phyloP scores from a whole-genome alignment of 1,284 basidiomycete species.

The Lentinus polychrous region DNA sequence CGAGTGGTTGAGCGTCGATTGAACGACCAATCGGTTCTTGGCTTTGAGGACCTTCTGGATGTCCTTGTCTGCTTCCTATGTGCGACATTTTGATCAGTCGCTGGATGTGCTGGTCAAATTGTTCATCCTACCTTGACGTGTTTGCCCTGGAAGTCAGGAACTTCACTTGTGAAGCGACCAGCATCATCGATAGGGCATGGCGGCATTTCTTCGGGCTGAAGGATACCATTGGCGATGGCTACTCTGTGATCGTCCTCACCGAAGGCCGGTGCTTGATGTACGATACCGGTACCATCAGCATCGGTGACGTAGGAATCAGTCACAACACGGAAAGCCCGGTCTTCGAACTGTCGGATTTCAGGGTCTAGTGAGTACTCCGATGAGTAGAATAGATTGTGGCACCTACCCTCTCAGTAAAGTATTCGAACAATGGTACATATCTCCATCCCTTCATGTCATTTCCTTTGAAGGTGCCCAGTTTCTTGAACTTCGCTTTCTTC shows the following conservation, averaged over 20 bases:
- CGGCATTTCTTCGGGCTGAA: constrained; percentile 84
- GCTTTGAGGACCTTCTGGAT: constrained; percentile 92
- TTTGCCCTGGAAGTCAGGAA: constrained; percentile 86
- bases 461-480: constrained; percentile 82
- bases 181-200: constrained; percentile 94
- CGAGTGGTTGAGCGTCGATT: constrained; percentile 82
- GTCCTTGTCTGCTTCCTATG: constrained; percentile 84
- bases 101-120: no score
- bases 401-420: constrained; percentile 86
- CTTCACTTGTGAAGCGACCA: constrained; percentile 84
- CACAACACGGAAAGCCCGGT: constrained; percentile 87
- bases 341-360: constrained; percentile 61
- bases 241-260: constrained; percentile 99
- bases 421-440: constrained; percentile 95
- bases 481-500: constrained; percentile 96
- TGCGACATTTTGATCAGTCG: no score
- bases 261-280: constrained; percentile 97
- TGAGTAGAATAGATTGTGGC: background rate
- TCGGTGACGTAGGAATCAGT: constrained; percentile 93
- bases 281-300: constrained; percentile 94
- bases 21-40: constrained; percentile 84
- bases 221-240: constrained; percentile 77
- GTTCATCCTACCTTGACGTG: constrained; percentile 73
- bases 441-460: constrained; percentile 94
- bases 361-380: background rate